Evolutionary conservation across 2,329 filamentous ascomycete genomes (phyloP).

Genomic region (Fusarium sp.): DNA sequence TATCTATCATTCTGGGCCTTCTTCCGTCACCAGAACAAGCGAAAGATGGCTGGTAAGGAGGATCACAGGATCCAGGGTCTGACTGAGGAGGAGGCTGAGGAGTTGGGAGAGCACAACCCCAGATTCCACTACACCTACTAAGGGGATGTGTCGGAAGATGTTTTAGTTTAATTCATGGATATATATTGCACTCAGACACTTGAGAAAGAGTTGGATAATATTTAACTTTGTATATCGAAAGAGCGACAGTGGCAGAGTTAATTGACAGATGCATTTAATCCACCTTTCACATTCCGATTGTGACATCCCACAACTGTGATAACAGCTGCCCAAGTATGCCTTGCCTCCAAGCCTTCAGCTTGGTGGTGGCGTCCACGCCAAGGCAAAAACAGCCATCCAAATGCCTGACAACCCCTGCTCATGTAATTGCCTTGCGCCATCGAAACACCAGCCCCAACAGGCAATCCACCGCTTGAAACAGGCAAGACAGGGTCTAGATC

Average conservation of each 20-base stretch:
- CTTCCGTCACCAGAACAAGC: constrained; percentile 50
- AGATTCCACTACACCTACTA: constrained; percentile 46
- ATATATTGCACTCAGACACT: background rate
- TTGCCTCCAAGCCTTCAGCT: background rate
- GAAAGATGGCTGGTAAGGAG: constrained; percentile 41
- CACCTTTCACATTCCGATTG: background rate
- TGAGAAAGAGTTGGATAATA: background rate
- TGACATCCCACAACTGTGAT: background rate
- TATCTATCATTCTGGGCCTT: constrained; percentile 51
- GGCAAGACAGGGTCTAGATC: background rate
- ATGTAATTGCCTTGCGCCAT: background rate
- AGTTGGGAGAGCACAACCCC: constrained; percentile 46
- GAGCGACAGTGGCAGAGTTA: background rate
- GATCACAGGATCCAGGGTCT: constrained; percentile 43
- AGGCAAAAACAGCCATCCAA: background rate
- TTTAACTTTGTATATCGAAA: background rate
- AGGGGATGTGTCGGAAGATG: background rate
- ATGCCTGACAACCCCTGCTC: background rate
- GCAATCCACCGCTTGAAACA: background rate
- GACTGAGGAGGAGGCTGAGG: constrained; percentile 44
- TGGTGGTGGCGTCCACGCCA: background rate
- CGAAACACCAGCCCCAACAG: background rate
- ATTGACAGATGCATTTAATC: background rate
- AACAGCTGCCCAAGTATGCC: background rate
- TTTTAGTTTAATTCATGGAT: background rate